A percentile compares a stretch with the other conserved stretches of the same genome.
These are phyloP conservation scores for Acanthochlamys bracteata DNA, from an alignment of 106 monocot species.

Conservation along the genomic window DNA sequence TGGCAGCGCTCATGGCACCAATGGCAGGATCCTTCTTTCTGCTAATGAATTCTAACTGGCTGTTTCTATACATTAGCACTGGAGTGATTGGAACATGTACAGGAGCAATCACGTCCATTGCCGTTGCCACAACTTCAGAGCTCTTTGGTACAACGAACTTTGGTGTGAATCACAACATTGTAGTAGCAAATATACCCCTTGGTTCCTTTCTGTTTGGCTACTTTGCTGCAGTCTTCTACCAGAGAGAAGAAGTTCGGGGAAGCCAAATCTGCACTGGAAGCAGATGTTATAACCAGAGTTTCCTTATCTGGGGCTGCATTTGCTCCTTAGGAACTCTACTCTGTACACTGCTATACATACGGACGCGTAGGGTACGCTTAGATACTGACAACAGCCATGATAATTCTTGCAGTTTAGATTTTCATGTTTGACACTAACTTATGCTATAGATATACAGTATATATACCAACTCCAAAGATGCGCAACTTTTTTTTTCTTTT, in stretches of 20 bases:
- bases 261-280: constrained; percentile 26
- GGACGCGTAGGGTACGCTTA: constrained; percentile 17
- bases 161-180: constrained; percentile 65
- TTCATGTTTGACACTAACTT: neutral
- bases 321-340: constrained; percentile 46
- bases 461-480: neutral
- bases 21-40: constrained; percentile 48
- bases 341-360: constrained; percentile 19
- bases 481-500: neutral
- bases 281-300: constrained; percentile 40
- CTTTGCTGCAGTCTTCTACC: constrained; percentile 51
- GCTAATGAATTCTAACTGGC: constrained; percentile 22
- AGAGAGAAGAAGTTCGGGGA: constrained; percentile 16
- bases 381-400: neutral
- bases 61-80: constrained; percentile 34
- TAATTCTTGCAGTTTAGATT: neutral
- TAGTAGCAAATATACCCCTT: constrained; percentile 71
- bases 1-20: constrained; percentile 46
- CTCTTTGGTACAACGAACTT: constrained; percentile 65
- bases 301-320: constrained; percentile 47
- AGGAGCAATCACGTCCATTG: constrained; percentile 52
- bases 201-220: constrained; percentile 76
- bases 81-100: constrained; percentile 54
- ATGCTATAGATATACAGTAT: neutral
- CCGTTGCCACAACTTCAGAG: constrained; percentile 49